phyloP scores from a whole-genome alignment of 139 green algal species.

The Haematococcus sp. region DNA sequence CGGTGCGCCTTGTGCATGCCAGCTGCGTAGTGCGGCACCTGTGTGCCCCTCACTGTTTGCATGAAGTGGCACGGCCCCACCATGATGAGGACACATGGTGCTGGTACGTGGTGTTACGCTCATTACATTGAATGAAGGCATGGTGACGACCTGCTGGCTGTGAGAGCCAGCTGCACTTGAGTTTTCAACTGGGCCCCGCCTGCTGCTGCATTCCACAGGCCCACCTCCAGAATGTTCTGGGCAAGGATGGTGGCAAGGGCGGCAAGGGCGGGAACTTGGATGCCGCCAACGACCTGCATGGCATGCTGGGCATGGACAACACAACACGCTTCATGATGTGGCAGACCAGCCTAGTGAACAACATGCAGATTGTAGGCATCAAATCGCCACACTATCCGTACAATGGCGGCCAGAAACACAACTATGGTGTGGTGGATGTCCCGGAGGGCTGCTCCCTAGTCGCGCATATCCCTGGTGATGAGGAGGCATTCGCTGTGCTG shows the following conservation, averaged over 20 bases:
- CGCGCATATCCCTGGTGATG: conserved; percentile 13
- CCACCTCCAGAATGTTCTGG: conserved; percentile 8
- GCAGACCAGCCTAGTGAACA: too few relatives aligned
- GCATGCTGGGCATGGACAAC: neutral
- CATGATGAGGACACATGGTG: too few relatives aligned
- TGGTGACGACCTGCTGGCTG: too few relatives aligned
- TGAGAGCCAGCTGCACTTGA: too few relatives aligned
- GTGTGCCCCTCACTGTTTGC: too few relatives aligned
- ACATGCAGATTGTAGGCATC: neutral
- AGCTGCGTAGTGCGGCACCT: too few relatives aligned
- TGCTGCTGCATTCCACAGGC: too few relatives aligned
- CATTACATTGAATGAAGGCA: too few relatives aligned
- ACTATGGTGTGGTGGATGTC: conserved; percentile 14
- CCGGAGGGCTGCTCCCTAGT: conserved; percentile 13
- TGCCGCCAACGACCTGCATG: neutral
- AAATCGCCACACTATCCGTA: conserved; percentile 12
- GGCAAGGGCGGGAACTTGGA: neutral
- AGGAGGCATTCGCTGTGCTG: conserved; percentile 14
- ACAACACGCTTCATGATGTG: too few relatives aligned
- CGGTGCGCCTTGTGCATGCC: neutral
- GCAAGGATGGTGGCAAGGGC: conserved; percentile 10
- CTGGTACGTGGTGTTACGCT: too few relatives aligned
- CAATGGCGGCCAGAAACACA: conserved; percentile 3
- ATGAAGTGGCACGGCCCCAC: too few relatives aligned
- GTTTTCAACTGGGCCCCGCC: too few relatives aligned